Base-by-base conservation (phyloP, 257 asterid genomes). In the Misopates orontium region DNA sequence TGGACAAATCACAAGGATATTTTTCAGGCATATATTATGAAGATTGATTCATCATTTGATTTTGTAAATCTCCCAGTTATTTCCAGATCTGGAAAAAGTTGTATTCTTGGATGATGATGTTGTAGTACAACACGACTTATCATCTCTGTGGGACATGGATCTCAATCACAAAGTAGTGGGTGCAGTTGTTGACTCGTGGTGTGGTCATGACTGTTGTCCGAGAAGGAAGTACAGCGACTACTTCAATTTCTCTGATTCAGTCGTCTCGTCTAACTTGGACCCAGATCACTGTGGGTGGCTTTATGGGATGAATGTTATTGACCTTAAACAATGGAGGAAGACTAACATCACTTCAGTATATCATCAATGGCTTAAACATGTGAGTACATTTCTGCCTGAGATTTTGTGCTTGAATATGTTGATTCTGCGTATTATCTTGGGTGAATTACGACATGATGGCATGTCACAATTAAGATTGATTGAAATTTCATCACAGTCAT, bases 321-420 rank as follows among this genome's bases (percentile, higher is more conserved):
- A 91, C 83, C 91, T 91, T 47, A 78, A 78, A 56, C 83, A 79
- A 68, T 91, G 98, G 98, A 79, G 96, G 77, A 71, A 73, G 65
- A 79, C 90, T 57, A 83, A 75, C 78, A 83, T 91, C 64, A 88
- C 90, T 59, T 78, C 79, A 14, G 80, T 78, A 20, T 86, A 91
- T 79, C 95, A 85, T 79, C 92, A 79, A 25, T 91, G 96, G 98
- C 95, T 91, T 63, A 84, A 87, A 81, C 84, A 59, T 54, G 98
- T 91, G 76, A 80, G 96, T 77, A 55, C 67, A 14, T 47, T 69
- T 68, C 13, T 24, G 25, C 52, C 54, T 21, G 24, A 60, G 41
- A n/a, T 64, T 49, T 64, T 4, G 42, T 10, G 51, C 16, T 31
- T 57, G 13, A 12, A 7, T 25, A 23, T 19, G 36, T 28, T 28